These are phyloP conservation scores for Zygosaccharomyces rouxii DNA, from an alignment of 805 yeast genomes.

Conservation along the genomic window DNA sequence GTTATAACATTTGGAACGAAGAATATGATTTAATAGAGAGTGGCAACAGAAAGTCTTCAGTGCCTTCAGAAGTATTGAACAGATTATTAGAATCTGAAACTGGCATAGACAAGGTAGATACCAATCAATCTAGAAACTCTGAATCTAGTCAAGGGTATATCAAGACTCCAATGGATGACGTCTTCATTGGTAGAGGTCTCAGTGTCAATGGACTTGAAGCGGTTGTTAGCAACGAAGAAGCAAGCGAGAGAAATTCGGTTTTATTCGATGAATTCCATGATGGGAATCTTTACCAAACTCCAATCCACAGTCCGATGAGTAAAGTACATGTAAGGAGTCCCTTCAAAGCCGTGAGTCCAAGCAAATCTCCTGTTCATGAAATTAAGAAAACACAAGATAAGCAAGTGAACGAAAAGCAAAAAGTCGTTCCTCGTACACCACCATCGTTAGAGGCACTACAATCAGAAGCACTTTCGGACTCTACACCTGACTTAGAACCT, in stretches of 20 bases:
- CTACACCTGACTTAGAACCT: neutral
- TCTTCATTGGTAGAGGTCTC: slow-evolving; percentile 20
- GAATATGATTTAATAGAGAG: slow-evolving; percentile 10
- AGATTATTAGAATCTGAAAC: slow-evolving; percentile 10
- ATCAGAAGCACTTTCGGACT: neutral
- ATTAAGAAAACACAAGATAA: neutral
- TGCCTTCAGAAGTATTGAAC: slow-evolving; percentile 15
- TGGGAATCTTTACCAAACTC: slow-evolving; percentile 2
- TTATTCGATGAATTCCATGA: slow-evolving; percentile 1
- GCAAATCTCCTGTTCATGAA: slow-evolving; percentile 1
- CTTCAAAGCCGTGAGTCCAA: slow-evolving; percentile 23
- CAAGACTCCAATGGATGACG: slow-evolving; percentile 23
- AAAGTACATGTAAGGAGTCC: slow-evolving; percentile 29
- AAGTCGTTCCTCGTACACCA: neutral
- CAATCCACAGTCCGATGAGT: slow-evolving; percentile 13
- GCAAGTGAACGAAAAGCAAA: neutral
- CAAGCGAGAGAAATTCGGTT: slow-evolving; percentile 8
- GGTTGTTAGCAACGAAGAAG: slow-evolving; percentile 13
- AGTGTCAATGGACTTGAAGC: slow-evolving; percentile 24
- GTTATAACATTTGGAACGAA: slow-evolving; percentile 16
- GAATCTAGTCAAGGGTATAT: slow-evolving; percentile 10
- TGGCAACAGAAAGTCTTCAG: slow-evolving; percentile 5
- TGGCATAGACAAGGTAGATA: neutral
- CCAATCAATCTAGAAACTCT: neutral
- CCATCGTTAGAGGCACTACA: neutral